These are phyloP conservation scores for Leucocoprinus birnbaumii DNA, from an alignment of 768 basidiomycete genomes.

Conservation along the genomic window DNA sequence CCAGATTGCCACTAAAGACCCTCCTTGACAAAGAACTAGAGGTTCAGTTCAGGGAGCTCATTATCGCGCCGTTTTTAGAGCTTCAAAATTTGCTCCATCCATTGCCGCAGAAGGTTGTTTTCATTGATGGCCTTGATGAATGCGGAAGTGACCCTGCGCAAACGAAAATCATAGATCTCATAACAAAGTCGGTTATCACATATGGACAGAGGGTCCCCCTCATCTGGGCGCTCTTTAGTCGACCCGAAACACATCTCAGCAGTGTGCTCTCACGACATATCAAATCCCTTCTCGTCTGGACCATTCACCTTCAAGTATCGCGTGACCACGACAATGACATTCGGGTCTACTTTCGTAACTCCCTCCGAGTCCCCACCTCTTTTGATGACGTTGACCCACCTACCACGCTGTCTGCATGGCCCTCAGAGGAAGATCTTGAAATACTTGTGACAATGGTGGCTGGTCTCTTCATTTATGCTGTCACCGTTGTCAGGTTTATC, in stretches of 20 bases:
- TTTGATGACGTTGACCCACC: background rate
- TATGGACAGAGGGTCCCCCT: background rate
- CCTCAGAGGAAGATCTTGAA: background rate
- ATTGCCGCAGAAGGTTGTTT: background rate
- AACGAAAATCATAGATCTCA: background rate
- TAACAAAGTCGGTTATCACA: background rate
- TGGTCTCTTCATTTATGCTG: constrained; percentile 6
- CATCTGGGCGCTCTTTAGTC: constrained; percentile 10
- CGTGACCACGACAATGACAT: constrained; percentile 8
- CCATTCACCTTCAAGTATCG: constrained; percentile 1
- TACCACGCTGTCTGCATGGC: background rate
- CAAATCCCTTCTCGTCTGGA: background rate
- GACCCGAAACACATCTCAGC: constrained; percentile 9
- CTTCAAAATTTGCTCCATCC: background rate
- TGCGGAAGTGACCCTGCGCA: background rate
- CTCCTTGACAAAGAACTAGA: background rate
- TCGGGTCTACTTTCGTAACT: background rate
- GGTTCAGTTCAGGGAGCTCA: background rate
- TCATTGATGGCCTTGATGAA: constrained; percentile 17
- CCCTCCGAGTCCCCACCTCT: background rate
- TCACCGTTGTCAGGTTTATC: constrained; percentile 9
- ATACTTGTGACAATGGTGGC: constrained; percentile 2
- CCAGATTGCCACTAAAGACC: background rate
- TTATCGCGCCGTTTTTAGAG: background rate
- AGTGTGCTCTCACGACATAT: background rate